Conservation (phyloP, 176 grass and related monocot genomes). For the Eleusine coracana region DNA sequence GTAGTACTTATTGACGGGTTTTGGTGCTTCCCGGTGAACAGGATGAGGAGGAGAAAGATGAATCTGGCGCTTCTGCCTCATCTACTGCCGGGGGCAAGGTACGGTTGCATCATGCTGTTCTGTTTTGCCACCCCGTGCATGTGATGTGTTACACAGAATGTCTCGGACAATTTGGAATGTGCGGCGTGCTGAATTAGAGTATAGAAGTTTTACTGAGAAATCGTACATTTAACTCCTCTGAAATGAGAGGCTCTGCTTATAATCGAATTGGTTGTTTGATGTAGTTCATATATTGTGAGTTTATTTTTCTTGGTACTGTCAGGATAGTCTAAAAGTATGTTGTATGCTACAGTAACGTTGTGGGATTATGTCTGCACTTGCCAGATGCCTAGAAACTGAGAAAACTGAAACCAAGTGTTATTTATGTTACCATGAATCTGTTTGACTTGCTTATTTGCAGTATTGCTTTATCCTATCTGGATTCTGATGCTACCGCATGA, state of each 20-base stretch:
- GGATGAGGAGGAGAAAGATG: conserved; percentile 45
- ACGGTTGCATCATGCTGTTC: not conserved
- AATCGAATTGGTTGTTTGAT: not conserved
- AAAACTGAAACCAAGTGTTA: not conserved
- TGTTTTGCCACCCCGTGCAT: not conserved
- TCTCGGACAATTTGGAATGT: not conserved
- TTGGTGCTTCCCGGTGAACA: not conserved
- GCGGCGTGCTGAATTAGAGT: not conserved
- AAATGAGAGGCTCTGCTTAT: not conserved
- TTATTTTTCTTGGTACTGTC: not conserved
- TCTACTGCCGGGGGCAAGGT: conserved; percentile 33
- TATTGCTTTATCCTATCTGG: not conserved
- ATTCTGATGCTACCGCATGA: not conserved
- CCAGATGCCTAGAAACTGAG: not conserved
- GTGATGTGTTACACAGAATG: conserved; percentile 2
- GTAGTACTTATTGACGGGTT: not conserved
- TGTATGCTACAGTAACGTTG: too few relatives aligned
- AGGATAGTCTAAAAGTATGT: not conserved
- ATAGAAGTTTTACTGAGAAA: not conserved
- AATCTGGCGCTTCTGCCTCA: conserved; percentile 28
- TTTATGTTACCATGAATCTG: conserved; percentile 6
- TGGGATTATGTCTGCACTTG: too few relatives aligned
- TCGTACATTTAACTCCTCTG: not conserved
- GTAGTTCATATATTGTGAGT: not conserved
- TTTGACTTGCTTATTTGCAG: not conserved